These are phyloP conservation scores for Arctostaphylos glauca DNA, from an alignment of 148 eudicot species.

Conservation along the genomic window DNA sequence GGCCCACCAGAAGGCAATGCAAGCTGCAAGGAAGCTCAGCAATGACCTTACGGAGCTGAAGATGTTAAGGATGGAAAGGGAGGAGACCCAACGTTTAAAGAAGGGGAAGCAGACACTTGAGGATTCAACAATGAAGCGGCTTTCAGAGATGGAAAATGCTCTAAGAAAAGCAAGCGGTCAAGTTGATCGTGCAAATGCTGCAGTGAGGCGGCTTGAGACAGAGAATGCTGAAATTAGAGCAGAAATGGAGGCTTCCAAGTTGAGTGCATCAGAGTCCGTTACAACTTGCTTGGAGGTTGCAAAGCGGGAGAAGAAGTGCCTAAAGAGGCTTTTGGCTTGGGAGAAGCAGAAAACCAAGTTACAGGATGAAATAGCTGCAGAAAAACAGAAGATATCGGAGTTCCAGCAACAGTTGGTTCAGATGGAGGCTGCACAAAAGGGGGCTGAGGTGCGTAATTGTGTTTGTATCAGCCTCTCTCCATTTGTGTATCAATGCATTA, in stretches of 20 bases:
- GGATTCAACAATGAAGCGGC: constrained; percentile 82
- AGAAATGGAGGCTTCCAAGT: constrained; percentile 96
- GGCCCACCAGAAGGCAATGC: constrained; percentile 99
- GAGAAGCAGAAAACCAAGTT: constrained; percentile 87
- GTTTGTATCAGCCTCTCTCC: background rate
- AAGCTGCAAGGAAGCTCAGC: constrained; percentile 89
- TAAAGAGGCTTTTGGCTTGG: constrained; percentile 88
- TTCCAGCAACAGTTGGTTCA: constrained; percentile 60
- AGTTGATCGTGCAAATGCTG: constrained; percentile 91
- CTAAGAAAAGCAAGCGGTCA: constrained; percentile 85
- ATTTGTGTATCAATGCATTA: constrained; percentile 1
- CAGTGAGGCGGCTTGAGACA: constrained; percentile 77
- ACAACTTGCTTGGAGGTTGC: constrained; percentile 79
- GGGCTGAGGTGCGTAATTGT: constrained; percentile 53
- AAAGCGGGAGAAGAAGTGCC: constrained; percentile 87
- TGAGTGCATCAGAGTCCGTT: constrained; percentile 92
- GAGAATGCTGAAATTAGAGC: constrained; percentile 98
- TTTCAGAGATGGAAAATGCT: constrained; percentile 90
- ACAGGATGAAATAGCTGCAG: constrained; percentile 82
- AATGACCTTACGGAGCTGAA: constrained; percentile 80
- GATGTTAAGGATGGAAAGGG: constrained; percentile 84
- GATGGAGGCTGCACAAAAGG: constrained; percentile 64
- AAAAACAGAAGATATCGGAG: constrained; percentile 60
- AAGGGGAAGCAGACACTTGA: constrained; percentile 88
- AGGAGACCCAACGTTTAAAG: constrained; percentile 84